These are phyloP conservation scores for Pseudophaeomoniella oleicola DNA, from an alignment of 2,329 filamentous ascomycete species.

Conservation along the genomic window DNA sequence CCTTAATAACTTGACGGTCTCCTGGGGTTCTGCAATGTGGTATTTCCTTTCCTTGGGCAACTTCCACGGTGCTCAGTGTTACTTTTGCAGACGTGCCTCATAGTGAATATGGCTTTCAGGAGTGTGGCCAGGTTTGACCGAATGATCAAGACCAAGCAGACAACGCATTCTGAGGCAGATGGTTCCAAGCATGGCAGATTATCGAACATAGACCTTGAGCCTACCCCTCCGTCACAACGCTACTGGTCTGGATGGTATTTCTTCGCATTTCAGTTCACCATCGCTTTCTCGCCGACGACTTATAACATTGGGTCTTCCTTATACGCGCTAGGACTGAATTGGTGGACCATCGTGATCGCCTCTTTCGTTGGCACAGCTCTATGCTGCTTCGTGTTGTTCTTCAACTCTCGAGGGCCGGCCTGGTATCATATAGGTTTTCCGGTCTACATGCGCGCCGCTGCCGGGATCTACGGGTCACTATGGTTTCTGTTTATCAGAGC, in stretches of 20 bases:
- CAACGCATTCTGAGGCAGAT: too few species aligned
- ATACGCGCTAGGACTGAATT: neutral
- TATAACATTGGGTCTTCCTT: neutral
- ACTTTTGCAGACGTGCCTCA: too few species aligned
- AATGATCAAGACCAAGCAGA: too few species aligned
- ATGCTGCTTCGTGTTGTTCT: conserved; percentile 1
- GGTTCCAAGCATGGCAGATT: neutral
- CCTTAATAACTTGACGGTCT: too few species aligned
- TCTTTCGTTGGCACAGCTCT: conserved; percentile 1
- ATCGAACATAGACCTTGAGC: neutral
- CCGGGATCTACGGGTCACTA: conserved; percentile 22
- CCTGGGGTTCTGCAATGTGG: too few species aligned
- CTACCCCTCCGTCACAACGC: neutral
- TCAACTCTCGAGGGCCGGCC: conserved; percentile 9
- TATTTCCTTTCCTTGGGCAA: too few species aligned
- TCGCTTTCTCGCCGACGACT: neutral
- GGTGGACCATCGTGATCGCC: neutral
- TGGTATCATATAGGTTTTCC: conserved; percentile 23
- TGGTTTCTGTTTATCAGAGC: conserved; percentile 20
- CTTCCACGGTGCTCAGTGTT: too few species aligned
- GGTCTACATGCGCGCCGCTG: conserved; percentile 18
- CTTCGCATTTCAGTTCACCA: neutral
- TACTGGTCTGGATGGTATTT: neutral
- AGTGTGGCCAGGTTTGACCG: too few species aligned
- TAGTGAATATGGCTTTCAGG: too few species aligned